Evolutionary conservation across 2,329 filamentous ascomycete genomes (phyloP).

Genomic region (Alternaria infectoria): DNA sequence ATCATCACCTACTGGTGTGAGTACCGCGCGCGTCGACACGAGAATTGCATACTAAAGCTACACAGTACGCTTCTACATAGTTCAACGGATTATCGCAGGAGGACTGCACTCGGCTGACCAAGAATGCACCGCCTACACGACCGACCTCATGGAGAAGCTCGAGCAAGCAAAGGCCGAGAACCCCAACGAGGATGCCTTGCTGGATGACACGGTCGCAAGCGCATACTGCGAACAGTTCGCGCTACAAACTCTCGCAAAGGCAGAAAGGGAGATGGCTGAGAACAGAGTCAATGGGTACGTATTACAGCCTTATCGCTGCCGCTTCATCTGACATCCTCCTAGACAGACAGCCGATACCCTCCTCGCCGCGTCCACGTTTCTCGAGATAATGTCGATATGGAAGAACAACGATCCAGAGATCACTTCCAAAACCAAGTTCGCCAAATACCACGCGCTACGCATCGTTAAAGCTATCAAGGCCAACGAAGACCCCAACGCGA

Average conservation of each 20-base stretch:
- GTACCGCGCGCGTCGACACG: conserved; percentile 44
- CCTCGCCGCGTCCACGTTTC: conserved; percentile 88
- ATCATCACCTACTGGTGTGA: conserved; percentile 95
- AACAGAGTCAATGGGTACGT: conserved; percentile 80
- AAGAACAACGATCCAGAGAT: conserved; percentile 73
- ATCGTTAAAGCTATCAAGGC: conserved; percentile 91
- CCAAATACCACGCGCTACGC: conserved; percentile 91
- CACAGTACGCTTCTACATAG: conserved; percentile 66
- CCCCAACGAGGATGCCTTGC: conserved; percentile 78
- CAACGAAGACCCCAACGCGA: conserved; percentile 88
- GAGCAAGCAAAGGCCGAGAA: conserved; percentile 80
- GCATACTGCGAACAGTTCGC: conserved; percentile 96
- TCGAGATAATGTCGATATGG: conserved; percentile 89
- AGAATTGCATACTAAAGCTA: conserved; percentile 18
- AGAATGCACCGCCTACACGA: conserved; percentile 82
- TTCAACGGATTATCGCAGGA: conserved; percentile 86
- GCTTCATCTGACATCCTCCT: conserved; percentile 4
- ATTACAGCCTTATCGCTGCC: conserved; percentile 3
- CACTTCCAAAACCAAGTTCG: conserved; percentile 88
- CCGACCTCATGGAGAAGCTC: conserved; percentile 85
- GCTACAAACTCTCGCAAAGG: conserved; percentile 83
- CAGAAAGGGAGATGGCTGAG: conserved; percentile 79
- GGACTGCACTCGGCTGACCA: conserved; percentile 78
- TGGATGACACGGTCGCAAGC: conserved; percentile 84
- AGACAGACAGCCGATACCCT: conserved; percentile 95